A percentile compares a stretch with the other conserved stretches of the same genome.
Evolutionary conservation across 2,329 filamentous ascomycete species (phyloP).

Genomic region (Colletotrichum gigasporum): DNA sequence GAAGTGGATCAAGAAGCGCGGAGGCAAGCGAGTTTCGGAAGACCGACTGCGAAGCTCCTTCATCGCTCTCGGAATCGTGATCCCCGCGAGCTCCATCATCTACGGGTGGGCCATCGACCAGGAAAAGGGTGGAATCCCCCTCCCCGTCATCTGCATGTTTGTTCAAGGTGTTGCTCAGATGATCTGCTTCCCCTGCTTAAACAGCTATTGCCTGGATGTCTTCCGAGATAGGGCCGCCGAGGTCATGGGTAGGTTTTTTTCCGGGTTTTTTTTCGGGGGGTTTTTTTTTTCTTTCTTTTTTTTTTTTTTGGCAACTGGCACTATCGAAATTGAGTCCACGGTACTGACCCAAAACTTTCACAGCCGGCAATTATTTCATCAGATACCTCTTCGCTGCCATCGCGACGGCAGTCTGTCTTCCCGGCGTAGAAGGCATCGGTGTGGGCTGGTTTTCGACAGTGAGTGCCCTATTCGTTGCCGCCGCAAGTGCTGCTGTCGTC

Average conservation of each 20-base stretch:
- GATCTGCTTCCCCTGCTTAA: constrained; percentile 75
- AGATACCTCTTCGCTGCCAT: constrained; percentile 79
- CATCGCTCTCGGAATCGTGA: constrained; percentile 66
- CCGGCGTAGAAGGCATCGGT: constrained; percentile 76
- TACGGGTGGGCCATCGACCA: constrained; percentile 67
- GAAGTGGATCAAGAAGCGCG: constrained; percentile 64
- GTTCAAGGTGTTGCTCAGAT: constrained; percentile 74
- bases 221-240: constrained; percentile 30
- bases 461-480: constrained; percentile 36
- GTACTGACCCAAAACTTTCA: background rate
- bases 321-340: too few relatives aligned
- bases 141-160: constrained; percentile 75
- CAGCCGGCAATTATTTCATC: constrained; percentile 82
- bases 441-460: constrained; percentile 87
- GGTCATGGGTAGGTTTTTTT: constrained; percentile 16
- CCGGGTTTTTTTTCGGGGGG: too few relatives aligned
- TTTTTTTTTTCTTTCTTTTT: too few relatives aligned
- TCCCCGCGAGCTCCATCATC: constrained; percentile 72
- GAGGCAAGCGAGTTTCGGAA: constrained; percentile 73
- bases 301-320: too few relatives aligned
- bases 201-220: constrained; percentile 57
- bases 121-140: constrained; percentile 49
- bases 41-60: constrained; percentile 72
- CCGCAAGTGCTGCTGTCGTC: constrained; percentile 16
- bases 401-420: constrained; percentile 76